phyloP scores from a whole-genome alignment of 2,329 filamentous ascomycete genomes.

The Talaromyces albobiverticillius region DNA sequence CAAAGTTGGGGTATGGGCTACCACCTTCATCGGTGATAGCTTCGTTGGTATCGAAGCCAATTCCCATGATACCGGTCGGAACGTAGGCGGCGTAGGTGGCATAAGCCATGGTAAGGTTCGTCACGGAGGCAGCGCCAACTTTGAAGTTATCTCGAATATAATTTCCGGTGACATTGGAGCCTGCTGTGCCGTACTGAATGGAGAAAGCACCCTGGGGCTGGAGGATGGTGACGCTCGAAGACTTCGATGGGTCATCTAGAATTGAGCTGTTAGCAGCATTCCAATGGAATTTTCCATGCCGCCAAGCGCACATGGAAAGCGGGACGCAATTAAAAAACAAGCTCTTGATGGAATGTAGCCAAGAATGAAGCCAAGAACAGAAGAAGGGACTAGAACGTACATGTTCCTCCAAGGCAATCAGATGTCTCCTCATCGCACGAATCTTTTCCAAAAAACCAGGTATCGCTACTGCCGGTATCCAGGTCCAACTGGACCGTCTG shows the following conservation, averaged over 20 bases:
- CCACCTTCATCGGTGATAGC: constrained; percentile 17
- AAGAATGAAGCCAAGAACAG: neutral
- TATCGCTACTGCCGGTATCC: constrained; percentile 67
- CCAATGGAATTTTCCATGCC: too few relatives aligned
- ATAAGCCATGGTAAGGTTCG: constrained; percentile 37
- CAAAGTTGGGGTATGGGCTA: constrained; percentile 56
- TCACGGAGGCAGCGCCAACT: constrained; percentile 31
- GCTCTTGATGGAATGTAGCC: neutral
- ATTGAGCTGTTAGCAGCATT: neutral
- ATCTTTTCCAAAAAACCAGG: constrained; percentile 48
- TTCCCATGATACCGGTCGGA: constrained; percentile 36
- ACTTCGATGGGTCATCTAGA: constrained; percentile 21
- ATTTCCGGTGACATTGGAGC: constrained; percentile 33
- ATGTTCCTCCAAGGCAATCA: constrained; percentile 13
- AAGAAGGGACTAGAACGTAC: constrained; percentile 2
- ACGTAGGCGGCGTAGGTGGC: constrained; percentile 25
- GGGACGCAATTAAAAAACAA: neutral
- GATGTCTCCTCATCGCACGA: constrained; percentile 9
- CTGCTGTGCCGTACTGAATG: constrained; percentile 37
- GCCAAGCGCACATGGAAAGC: constrained; percentile 8
- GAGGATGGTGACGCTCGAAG: constrained; percentile 20
- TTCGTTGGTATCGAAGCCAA: constrained; percentile 34
- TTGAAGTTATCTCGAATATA: constrained; percentile 36
- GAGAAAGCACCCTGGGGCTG: constrained; percentile 24
- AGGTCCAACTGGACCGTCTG: constrained; percentile 59